Evolutionary conservation across 306 rosid genomes (phyloP).

Genomic region (Heteromeles arbutifolia): DNA sequence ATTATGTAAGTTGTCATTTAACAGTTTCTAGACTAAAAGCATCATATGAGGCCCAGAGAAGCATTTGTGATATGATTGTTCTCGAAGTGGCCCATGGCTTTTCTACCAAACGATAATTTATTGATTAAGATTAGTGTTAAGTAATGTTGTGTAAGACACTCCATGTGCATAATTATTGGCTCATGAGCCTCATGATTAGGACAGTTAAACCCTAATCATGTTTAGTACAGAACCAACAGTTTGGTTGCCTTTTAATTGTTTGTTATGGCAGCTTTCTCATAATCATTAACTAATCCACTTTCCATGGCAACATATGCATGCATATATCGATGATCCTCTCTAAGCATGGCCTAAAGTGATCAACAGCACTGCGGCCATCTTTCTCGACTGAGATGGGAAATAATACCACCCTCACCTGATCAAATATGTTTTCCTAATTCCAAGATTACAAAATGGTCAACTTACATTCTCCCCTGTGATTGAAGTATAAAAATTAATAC

Average conservation of each 20-base stretch:
- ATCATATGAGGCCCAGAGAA: neutral
- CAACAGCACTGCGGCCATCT: neutral
- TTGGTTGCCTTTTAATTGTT: constrained; percentile 18
- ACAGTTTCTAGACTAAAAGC: neutral
- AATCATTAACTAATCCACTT: constrained; percentile 8
- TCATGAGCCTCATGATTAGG: constrained; percentile 25
- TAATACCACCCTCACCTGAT: neutral
- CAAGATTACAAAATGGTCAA: neutral
- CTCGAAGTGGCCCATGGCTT: neutral
- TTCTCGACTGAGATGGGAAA: neutral
- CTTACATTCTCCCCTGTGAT: neutral
- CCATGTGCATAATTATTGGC: neutral
- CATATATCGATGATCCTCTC: neutral
- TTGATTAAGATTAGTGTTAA: neutral
- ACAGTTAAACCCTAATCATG: constrained; percentile 22
- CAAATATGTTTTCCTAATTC: neutral
- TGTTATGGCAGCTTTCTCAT: neutral
- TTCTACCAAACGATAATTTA: neutral
- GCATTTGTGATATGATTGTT: neutral
- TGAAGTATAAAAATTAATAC: neutral
- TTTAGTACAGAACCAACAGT: constrained; percentile 24
- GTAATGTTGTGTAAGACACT: neutral
- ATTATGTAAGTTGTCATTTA: neutral
- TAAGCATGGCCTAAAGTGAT: neutral
- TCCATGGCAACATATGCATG: neutral